Percentiles rank a stretch among this genome's conserved stretches.
Conservation (phyloP, 2,329 filamentous ascomycete genomes). For the Trichoderma sp. region DNA sequence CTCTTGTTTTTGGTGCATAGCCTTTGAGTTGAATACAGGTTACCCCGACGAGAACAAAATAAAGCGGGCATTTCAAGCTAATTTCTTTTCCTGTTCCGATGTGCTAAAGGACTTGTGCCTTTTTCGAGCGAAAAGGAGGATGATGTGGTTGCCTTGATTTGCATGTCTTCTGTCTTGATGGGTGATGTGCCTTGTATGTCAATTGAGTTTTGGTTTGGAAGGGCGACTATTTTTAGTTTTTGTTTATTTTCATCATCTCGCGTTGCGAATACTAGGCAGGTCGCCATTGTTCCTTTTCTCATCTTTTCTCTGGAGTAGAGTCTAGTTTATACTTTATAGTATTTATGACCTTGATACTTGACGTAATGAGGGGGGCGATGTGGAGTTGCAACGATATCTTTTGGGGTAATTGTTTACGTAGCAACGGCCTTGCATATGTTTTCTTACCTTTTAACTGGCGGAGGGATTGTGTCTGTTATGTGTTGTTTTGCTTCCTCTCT, state of each 20-base stretch:
- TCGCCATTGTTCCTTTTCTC: neutral
- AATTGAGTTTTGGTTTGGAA: neutral
- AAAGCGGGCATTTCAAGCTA: constrained; percentile 17
- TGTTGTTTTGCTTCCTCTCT: too few species aligned
- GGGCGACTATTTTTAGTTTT: neutral
- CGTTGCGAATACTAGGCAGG: neutral
- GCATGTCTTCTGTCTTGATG: neutral
- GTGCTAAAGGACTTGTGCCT: neutral
- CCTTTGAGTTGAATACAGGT: constrained; percentile 23
- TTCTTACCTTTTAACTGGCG: neutral
- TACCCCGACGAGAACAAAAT: constrained; percentile 15
- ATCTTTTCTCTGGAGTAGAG: neutral
- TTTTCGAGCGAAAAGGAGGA: neutral
- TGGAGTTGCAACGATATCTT: neutral
- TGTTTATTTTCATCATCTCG: neutral
- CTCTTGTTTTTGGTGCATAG: constrained; percentile 11
- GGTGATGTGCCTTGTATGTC: neutral
- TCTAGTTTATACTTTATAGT: neutral
- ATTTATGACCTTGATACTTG: neutral
- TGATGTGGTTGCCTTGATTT: neutral
- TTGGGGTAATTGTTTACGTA: neutral
- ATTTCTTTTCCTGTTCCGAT: neutral
- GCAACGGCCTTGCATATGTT: neutral
- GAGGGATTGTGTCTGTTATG: neutral
- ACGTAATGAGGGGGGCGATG: neutral